phyloP scores from a whole-genome alignment of 176 grass and related monocot genomes.

The Carex kokanica region DNA sequence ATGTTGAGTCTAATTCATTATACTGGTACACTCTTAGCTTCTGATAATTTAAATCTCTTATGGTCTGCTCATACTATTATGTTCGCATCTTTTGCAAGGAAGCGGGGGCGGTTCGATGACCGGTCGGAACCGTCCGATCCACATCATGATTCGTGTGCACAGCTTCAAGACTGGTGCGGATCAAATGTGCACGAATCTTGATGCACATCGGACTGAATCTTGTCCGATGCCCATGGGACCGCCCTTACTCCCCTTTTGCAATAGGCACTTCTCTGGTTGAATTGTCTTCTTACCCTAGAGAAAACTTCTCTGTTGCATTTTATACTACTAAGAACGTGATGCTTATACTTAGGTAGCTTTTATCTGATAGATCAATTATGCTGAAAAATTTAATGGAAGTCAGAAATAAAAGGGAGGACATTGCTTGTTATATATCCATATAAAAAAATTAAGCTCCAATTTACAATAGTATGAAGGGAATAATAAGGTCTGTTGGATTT shows the following conservation, averaged over 20 bases:
- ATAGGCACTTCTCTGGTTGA: neutral
- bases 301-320: neutral
- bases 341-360: neutral
- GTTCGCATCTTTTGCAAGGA: neutral
- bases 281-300: neutral
- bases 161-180: too few relatives aligned
- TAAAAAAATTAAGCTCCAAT: neutral
- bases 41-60: neutral
- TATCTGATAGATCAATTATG: neutral
- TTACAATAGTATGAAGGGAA: neutral
- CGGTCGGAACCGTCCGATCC: too few relatives aligned
- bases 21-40: neutral
- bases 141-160: too few relatives aligned
- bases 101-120: too few relatives aligned
- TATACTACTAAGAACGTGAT: neutral
- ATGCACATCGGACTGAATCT: too few relatives aligned
- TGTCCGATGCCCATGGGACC: too few relatives aligned
- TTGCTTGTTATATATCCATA: neutral
- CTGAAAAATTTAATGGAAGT: neutral
- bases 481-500: neutral
- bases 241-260: neutral
- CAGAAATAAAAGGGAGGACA: neutral
- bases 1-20: slow-evolving; percentile 17
- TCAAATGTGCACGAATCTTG: too few relatives aligned
- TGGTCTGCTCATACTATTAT: neutral